Base-by-base conservation (phyloP, 495 filamentous ascomycete species). In the Tuber calosporum region DNA sequence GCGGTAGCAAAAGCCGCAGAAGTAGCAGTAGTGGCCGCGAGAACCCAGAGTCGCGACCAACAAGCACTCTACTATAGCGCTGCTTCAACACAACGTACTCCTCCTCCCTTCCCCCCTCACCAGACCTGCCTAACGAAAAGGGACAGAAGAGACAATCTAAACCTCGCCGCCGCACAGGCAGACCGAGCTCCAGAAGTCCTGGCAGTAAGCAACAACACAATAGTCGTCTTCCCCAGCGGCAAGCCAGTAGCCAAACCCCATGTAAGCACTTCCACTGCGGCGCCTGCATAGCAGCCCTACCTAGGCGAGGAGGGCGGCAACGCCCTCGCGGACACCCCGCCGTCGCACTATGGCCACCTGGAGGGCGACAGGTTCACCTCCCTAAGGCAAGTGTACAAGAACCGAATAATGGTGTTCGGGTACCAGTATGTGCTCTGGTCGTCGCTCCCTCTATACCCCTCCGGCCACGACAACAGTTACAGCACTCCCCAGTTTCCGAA, bases 41-140 rank as follows among this genome's bases (percentile, higher is more conserved):
- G 90, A 62, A 93, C 90, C 40, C 91, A 89, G 90, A 88, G 86
- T n/a, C 86, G 90, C 43, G 90, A 92, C 74, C 89, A 92, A 79
- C 80, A 83, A 39, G 86, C 91, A 76, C 85, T 92, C 4, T 92
- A 90, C n/a, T n/a, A n/a, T n/a, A n/a, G 90, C 77, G 83, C 69
- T 88, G 89, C 5, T 77, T 91, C 15, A 92, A 92, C 75, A 90
- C 90, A 67, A 88, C 87, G 82, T 86, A 74, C 75, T 79, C 81
- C 66, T 53, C 13, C 58, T 34, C 66, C n/a, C n/a, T n/a, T n/a
- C n/a, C 22, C 43, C 58, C 71, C 34, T 41, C 13, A 17, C 11
- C n/a, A 1, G 66, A 66, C 66, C 41, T n/a, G 69, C 45, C 75
- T 69, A 69, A 70, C 13, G 22, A 17, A 37, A 17, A 37, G 45